phyloP scores from a whole-genome alignment of 352 stramenopile genomes.

The Phytophthora niederhauseri region DNA sequence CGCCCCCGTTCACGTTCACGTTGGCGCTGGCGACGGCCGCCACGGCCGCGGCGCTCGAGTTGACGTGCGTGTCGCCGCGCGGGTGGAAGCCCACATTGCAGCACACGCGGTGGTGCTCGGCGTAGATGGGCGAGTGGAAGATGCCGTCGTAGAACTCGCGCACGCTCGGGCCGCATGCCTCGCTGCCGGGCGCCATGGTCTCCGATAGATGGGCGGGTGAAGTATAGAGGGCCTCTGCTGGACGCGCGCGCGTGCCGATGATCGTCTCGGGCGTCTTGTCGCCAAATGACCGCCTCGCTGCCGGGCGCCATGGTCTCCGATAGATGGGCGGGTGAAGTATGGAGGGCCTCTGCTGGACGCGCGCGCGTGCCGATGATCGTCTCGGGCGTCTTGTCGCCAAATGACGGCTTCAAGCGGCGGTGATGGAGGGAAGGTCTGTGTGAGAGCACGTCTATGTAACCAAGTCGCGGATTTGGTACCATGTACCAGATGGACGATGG shows the following conservation, averaged over 20 bases:
- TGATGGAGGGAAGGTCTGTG: not conserved
- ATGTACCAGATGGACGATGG: not conserved
- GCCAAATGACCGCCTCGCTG: slow-evolving; percentile 10
- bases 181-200: slow-evolving; percentile 23
- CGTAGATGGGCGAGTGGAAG: slow-evolving; percentile 74
- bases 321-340: not conserved
- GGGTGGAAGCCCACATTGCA: slow-evolving; percentile 74
- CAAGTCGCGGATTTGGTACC: not conserved
- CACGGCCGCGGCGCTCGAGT: slow-evolving; percentile 28
- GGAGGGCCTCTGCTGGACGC: not conserved
- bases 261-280: slow-evolving; percentile 13
- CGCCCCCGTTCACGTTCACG: slow-evolving; percentile 9
- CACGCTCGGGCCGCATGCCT: slow-evolving; percentile 39
- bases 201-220: not conserved
- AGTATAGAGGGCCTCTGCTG: not conserved
- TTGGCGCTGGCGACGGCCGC: slow-evolving; percentile 20
- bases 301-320: slow-evolving; percentile 20
- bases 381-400: slow-evolving; percentile 17
- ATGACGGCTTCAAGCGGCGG: slow-evolving; percentile 28
- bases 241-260: not conserved
- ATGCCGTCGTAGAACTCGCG: slow-evolving; percentile 80
- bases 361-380: not conserved
- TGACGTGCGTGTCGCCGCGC: slow-evolving; percentile 23
- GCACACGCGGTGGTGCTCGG: slow-evolving; percentile 64
- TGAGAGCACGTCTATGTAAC: slow-evolving; percentile 16